A percentile compares a stretch with the other conserved stretches of the same genome.
Conservation (phyloP, 805 yeast genomes). For the Candida silvatica region DNA sequence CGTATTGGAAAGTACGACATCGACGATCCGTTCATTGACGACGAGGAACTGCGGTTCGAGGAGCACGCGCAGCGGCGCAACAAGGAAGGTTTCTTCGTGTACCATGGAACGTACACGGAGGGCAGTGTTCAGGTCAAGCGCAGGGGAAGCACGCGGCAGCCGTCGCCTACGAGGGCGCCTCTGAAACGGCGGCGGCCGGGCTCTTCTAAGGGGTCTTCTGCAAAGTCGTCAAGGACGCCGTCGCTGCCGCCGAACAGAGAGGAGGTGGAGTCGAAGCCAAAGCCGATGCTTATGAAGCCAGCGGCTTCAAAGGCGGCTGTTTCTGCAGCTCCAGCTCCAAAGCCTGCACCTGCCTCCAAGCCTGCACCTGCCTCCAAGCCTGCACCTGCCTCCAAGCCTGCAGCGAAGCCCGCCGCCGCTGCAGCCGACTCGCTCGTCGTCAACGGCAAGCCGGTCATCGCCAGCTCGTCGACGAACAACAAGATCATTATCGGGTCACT, state of each 20-base stretch:
- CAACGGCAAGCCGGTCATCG: slow-evolving; percentile 6
- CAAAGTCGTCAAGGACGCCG: too few species aligned
- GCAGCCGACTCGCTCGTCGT: neutral
- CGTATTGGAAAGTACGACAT: slow-evolving; percentile 87
- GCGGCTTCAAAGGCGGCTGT: too few species aligned
- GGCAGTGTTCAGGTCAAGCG: too few species aligned
- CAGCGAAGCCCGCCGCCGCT: neutral
- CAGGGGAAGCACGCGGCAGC: too few species aligned
- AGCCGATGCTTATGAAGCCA: too few species aligned
- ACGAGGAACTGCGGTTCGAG: slow-evolving; percentile 85
- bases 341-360: neutral
- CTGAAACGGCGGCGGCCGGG: neutral
- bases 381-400: neutral
- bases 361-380: neutral
- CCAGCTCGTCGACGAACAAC: slow-evolving; percentile 6
- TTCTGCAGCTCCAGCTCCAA: neutral
- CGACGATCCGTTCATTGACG: slow-evolving; percentile 95
- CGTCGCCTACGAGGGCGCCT: slow-evolving; percentile 8
- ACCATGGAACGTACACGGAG: slow-evolving; percentile 63
- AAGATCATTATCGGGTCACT: slow-evolving; percentile 11
- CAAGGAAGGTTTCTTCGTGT: slow-evolving; percentile 92
- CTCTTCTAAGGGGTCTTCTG: too few species aligned
- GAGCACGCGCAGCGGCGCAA: slow-evolving; percentile 90
- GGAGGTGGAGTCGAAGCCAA: too few species aligned
- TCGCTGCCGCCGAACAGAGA: too few species aligned